Evolutionary conservation across 345 rosid genomes (phyloP).

Genomic region (Eucalyptus albens): DNA sequence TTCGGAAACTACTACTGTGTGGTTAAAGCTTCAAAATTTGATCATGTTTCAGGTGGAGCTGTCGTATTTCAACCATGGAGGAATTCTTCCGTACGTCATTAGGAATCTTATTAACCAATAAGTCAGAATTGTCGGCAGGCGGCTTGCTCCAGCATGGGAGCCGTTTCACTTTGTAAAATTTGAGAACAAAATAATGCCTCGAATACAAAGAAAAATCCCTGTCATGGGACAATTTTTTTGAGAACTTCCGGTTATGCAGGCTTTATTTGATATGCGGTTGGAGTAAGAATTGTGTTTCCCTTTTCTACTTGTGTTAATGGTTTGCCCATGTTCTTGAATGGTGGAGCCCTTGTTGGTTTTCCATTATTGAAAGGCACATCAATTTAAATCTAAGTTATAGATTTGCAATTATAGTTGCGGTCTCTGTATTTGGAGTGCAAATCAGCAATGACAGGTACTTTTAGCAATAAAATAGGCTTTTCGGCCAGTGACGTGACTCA

Average conservation of each 20-base stretch:
- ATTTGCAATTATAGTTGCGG: neutral
- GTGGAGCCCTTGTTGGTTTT: neutral
- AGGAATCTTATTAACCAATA: constrained; percentile 59
- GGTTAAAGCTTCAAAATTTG: neutral
- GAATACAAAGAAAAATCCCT: constrained; percentile 11
- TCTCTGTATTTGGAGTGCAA: neutral
- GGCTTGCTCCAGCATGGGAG: neutral
- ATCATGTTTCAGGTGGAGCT: constrained; percentile 67
- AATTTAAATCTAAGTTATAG: neutral
- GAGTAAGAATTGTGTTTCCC: neutral
- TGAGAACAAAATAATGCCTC: constrained; percentile 14
- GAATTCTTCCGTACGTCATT: constrained; percentile 92
- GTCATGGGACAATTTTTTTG: neutral
- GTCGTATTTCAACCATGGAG: constrained; percentile 86
- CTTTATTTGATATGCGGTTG: neutral
- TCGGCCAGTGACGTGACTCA: neutral
- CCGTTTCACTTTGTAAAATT: neutral
- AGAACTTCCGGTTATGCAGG: neutral
- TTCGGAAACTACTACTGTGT: neutral
- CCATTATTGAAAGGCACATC: neutral
- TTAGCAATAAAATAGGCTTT: neutral
- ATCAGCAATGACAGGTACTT: neutral
- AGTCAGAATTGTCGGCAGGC: neutral
- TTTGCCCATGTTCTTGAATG: neutral
- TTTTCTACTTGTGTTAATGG: neutral